phyloP scores from a whole-genome alignment of 1,139 yeast species.

The Martiniozyma asiatica region DNA sequence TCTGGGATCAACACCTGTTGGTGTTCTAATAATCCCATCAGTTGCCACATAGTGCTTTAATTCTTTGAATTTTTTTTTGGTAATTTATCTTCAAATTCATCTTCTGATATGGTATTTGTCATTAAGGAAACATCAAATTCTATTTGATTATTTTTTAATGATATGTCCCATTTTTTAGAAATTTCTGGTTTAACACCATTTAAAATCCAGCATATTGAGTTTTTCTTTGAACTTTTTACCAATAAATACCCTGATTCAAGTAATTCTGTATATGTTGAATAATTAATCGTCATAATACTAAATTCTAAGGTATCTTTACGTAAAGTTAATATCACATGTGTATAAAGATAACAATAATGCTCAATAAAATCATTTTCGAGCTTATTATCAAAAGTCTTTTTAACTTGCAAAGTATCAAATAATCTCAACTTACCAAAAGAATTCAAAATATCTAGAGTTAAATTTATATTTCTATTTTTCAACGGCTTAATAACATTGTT shows the following conservation, averaged over 20 bases:
- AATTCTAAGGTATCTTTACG: conserved; percentile 6
- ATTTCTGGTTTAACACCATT: conserved; percentile 9
- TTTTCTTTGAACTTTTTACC: conserved; percentile 7
- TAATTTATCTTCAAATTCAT: conserved; percentile 14
- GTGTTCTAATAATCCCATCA: conserved; percentile 8
- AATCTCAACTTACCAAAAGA: conserved; percentile 24
- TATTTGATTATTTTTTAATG: conserved; percentile 21
- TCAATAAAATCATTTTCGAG: conserved; percentile 12
- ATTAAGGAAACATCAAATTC: conserved; percentile 20
- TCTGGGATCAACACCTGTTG: conserved; percentile 19
- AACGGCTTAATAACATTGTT: conserved; percentile 6
- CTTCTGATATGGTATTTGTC: conserved; percentile 21
- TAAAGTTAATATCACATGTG: conserved; percentile 13
- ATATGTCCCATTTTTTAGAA: conserved; percentile 27
- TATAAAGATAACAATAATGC: conserved; percentile 23
- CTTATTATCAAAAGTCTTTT: conserved; percentile 3
- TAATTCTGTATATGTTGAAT: conserved; percentile 10
- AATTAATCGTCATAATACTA: conserved; percentile 8
- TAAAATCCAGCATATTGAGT: conserved; percentile 15
- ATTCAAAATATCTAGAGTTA: conserved; percentile 14
- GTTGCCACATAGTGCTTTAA: conserved; percentile 6
- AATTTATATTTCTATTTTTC: conserved; percentile 5
- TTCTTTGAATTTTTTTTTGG: neutral
- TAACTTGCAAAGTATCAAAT: conserved; percentile 20
- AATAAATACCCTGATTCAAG: conserved; percentile 11